Conservation (phyloP, 192 early-diverging fungal genomes). For the Backusella mclennaniae region DNA sequence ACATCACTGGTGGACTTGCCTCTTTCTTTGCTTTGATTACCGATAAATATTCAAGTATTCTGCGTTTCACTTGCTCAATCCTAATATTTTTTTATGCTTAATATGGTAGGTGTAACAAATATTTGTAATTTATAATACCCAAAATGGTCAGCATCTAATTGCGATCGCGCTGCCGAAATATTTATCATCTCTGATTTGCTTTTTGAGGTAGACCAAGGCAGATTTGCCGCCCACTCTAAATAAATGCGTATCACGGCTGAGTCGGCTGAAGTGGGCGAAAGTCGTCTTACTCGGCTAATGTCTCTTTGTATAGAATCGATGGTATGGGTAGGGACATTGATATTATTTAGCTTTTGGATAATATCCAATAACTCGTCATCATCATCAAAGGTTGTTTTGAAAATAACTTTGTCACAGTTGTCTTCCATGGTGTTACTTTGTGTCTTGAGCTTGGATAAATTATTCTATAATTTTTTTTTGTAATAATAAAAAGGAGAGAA, state of each 20-base stretch:
- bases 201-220: conserved; percentile 68
- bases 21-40: conserved; percentile 69
- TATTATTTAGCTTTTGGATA: conserved; percentile 50
- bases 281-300: conserved; percentile 59
- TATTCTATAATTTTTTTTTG: background rate
- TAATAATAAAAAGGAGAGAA: background rate
- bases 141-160: conserved; percentile 80
- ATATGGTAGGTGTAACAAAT: conserved; percentile 59
- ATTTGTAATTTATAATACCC: conserved; percentile 11
- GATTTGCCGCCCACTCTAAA: conserved; percentile 67
- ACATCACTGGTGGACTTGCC: conserved; percentile 71
- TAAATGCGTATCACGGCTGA: conserved; percentile 76
- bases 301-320: conserved; percentile 57
- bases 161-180: conserved; percentile 60
- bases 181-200: conserved; percentile 37
- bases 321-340: conserved; percentile 57
- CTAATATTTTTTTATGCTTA: background rate
- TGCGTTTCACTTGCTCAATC: conserved; percentile 74
- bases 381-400: conserved; percentile 28
- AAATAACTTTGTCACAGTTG: background rate
- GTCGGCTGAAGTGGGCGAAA: conserved; percentile 72
- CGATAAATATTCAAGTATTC: conserved; percentile 82
- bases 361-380: conserved; percentile 67
- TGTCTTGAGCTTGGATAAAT: background rate
- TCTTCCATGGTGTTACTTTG: background rate